Conservation (phyloP, 2,329 filamentous ascomycete species). For the Epichloe brachyelytri region DNA sequence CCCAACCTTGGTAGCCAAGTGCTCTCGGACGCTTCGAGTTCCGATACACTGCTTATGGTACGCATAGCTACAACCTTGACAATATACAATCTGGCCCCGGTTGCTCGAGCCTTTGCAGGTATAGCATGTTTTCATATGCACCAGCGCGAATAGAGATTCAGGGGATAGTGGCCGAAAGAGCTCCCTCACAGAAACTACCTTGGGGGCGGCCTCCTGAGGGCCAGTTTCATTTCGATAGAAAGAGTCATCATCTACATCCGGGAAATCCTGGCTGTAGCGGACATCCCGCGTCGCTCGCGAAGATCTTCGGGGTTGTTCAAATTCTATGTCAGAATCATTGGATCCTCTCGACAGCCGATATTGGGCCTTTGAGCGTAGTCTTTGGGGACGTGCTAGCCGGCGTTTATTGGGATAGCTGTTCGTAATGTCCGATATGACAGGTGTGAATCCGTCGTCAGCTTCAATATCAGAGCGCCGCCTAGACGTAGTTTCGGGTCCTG, state of each 20-base stretch:
- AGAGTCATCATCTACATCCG: slow-evolving; percentile 45
- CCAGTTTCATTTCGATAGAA: slow-evolving; percentile 37
- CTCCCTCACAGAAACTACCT: slow-evolving; percentile 57
- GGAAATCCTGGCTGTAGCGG: slow-evolving; percentile 36
- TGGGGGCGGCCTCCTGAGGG: slow-evolving; percentile 30
- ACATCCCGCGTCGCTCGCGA: slow-evolving; percentile 31
- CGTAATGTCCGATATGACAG: slow-evolving; percentile 25
- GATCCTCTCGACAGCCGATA: slow-evolving; percentile 12
- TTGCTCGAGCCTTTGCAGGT: slow-evolving; percentile 42
- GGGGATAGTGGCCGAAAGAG: slow-evolving; percentile 50
- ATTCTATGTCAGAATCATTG: slow-evolving; percentile 36
- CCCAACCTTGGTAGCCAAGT: slow-evolving; percentile 75
- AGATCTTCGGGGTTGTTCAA: slow-evolving; percentile 38
- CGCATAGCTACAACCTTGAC: slow-evolving; percentile 76
- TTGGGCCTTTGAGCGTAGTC: slow-evolving; percentile 9
- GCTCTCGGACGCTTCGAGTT: slow-evolving; percentile 59
- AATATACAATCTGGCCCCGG: slow-evolving; percentile 62
- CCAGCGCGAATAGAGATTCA: slow-evolving; percentile 52
- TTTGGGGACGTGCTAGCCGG: slow-evolving; percentile 11
- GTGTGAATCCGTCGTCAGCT: slow-evolving; percentile 20
- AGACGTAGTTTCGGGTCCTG: background rate
- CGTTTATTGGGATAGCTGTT: slow-evolving; percentile 11
- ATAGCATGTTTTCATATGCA: slow-evolving; percentile 61
- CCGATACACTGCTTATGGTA: slow-evolving; percentile 82
- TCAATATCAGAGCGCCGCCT: slow-evolving; percentile 13